These are phyloP conservation scores for Aspergillus carlsbadensis DNA, from an alignment of 495 filamentous ascomycete species.

Conservation along the genomic window DNA sequence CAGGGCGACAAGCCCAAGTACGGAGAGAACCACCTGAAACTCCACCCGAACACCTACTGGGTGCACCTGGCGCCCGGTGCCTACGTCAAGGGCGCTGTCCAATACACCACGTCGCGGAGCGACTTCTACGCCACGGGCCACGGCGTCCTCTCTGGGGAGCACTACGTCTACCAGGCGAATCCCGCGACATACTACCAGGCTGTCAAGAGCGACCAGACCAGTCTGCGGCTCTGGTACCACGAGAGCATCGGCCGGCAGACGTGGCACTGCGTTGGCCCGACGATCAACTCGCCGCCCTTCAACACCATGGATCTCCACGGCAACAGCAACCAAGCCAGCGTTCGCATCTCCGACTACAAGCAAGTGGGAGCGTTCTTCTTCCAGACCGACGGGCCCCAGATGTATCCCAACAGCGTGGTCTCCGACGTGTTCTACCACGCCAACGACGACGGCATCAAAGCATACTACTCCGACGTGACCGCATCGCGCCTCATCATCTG, in stretches of 20 bases:
- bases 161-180: slow-evolving; percentile 32
- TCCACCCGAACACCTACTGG: slow-evolving; percentile 20
- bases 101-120: slow-evolving; percentile 16
- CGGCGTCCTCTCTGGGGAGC: slow-evolving; percentile 28
- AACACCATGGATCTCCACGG: not conserved
- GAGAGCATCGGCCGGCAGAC: not conserved
- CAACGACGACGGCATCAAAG: not conserved
- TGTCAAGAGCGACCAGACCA: slow-evolving; percentile 11
- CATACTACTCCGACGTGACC: not conserved
- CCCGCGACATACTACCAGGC: slow-evolving; percentile 12
- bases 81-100: slow-evolving; percentile 29
- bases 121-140: slow-evolving; percentile 23
- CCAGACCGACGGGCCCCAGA: not conserved
- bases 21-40: slow-evolving; percentile 17
- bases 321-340: not conserved
- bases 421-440: not conserved
- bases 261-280: not conserved
- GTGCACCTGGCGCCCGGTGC: slow-evolving; percentile 30
- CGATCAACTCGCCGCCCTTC: not conserved
- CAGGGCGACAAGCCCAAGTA: slow-evolving; percentile 4
- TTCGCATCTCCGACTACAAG: not conserved
- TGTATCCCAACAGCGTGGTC: not conserved
- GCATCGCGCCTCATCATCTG: not conserved
- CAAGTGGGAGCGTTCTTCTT: not conserved
- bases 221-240: slow-evolving; percentile 21